Evolutionary conservation across 2,329 filamentous ascomycete species (phyloP).

Genomic region (Exophiala viscosa): DNA sequence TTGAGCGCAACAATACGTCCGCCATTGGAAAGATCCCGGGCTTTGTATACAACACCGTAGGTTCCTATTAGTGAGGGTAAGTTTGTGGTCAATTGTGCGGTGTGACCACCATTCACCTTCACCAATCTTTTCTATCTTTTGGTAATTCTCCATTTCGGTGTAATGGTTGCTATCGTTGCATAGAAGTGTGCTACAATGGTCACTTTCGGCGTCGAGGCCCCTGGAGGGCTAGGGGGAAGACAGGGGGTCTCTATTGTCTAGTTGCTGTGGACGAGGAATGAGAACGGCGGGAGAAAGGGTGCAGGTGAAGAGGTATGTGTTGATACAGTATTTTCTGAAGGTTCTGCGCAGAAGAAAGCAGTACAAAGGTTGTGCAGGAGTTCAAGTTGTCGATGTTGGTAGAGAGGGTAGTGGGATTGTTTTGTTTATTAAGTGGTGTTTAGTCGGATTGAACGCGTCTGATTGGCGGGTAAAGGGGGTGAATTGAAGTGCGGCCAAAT

Average conservation of each 20-base stretch:
- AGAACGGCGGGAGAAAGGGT: too few relatives aligned
- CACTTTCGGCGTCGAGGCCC: background rate
- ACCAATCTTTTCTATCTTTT: constrained; percentile 94
- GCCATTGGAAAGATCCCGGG: constrained; percentile 74
- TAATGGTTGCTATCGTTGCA: constrained; percentile 1
- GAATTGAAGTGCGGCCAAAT: too few relatives aligned
- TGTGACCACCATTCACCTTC: constrained; percentile 63
- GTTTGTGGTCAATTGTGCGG: background rate
- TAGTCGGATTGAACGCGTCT: constrained; percentile 11
- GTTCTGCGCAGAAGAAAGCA: too few relatives aligned
- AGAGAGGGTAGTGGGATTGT: constrained; percentile 1
- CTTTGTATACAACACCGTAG: constrained; percentile 94
- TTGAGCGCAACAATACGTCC: constrained; percentile 88
- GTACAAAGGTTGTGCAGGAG: background rate
- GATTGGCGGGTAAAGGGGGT: constrained; percentile 9
- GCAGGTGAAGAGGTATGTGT: too few relatives aligned
- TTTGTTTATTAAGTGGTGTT: constrained; percentile 15
- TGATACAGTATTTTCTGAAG: too few relatives aligned
- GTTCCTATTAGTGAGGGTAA: constrained; percentile 58
- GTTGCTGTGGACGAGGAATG: too few relatives aligned
- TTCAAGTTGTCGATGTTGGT: background rate
- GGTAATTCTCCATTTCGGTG: constrained; percentile 82
- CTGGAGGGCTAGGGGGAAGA: background rate
- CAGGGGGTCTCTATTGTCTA: background rate
- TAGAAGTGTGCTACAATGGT: background rate